Base-by-base conservation (phyloP, 305 asterid species). In the Fraxinus nigra region DNA sequence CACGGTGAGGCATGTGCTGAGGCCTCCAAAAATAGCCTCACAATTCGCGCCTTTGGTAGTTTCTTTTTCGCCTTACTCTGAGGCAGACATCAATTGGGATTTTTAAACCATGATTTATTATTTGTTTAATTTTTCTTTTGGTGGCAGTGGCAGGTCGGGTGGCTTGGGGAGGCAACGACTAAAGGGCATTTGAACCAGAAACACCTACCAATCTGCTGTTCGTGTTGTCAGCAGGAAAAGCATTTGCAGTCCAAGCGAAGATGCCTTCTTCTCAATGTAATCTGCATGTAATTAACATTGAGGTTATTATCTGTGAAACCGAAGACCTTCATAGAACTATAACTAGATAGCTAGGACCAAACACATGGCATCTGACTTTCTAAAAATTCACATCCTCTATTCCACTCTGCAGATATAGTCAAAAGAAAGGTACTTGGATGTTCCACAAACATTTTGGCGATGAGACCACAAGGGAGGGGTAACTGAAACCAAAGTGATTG, bases 251-350 rank as follows among this genome's bases (percentile, higher is more conserved):
- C 98, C 98, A 74, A 90, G 87, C 18, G 93, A 88, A 76, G 93
- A 91, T 54, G 99, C 97, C 91, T 91, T 94, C 90, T 92, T 96
- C 90, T 94, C 99, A 78, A 92, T 87, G 84, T 92, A 96, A 86
- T 96, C 98, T 94, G 94, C 90, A 88, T 1, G 30, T 22, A 78
- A 38, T 51, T 48, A 38, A 74, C 35, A 70, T 9, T 33, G 32
- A 2, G 30, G 11, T 78, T 20, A 65, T 5, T 40, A 54, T 67
- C 65, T 18, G 51, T 11, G 9, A 20, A 35, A 5, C 43, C 34
- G 32, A 70, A 32, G n/a, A 72, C 54, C 40, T 18, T 80, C 59
- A 56, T 33, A 32, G 10, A 74, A 73, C 75, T 73, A 56, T 13
- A 48, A 35, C 32, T 74, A 73, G 79, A 56, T 33, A 20, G n/a